Evolutionary conservation across 331 rosid species (phyloP), one percentile per base, ranked within the genome.

Genomic region (Erythrophleum ivorense): DNA sequence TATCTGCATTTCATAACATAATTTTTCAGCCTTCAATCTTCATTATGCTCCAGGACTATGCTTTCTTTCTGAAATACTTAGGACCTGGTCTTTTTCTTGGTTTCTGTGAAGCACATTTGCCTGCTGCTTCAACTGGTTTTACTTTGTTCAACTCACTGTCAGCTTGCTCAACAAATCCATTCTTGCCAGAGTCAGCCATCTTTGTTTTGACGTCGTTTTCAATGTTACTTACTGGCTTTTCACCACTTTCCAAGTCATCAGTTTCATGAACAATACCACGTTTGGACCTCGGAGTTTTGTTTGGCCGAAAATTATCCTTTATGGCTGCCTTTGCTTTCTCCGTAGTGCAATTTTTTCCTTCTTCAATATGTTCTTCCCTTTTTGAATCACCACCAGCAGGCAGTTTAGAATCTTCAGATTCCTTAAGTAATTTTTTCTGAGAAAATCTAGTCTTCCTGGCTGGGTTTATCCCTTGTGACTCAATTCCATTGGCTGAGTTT

Each of bases 61-160:
- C 78, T 66, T 14, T 86, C 86, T 78, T 90, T 40, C 89, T 80
- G 46, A 86, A 82, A 58, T 68, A 55, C 74, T 76, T 87, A 16
- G 33, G 74, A 50, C 84, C 75, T 76, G 69, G 34, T 69, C 76
- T 78, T 34, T 78, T 89, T 11, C 75, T 78, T 19, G 72, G 79
- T 2, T 38, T 67, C 12, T 19, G 54, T 70, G 59, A 50, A 75
- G 11, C 74, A 67, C 54, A 10, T 71, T 67, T 76, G 41, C 72
- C 68, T 64, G 58, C 68, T 64, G 58, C 63, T 58, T 67, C 43
- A 16, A 76, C 78, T n/a, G 21, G n/a, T 16, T 53, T 7, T 15
- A 52, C 3, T 53, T 53, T 15, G 19, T 53, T 16, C 58, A 53
- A 16, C 21, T 53, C 33, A 73, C 57, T 50, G 19, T 19, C 58